Conservation (phyloP, 2,329 filamentous ascomycete genomes). For the Aspergillus japonicus region DNA sequence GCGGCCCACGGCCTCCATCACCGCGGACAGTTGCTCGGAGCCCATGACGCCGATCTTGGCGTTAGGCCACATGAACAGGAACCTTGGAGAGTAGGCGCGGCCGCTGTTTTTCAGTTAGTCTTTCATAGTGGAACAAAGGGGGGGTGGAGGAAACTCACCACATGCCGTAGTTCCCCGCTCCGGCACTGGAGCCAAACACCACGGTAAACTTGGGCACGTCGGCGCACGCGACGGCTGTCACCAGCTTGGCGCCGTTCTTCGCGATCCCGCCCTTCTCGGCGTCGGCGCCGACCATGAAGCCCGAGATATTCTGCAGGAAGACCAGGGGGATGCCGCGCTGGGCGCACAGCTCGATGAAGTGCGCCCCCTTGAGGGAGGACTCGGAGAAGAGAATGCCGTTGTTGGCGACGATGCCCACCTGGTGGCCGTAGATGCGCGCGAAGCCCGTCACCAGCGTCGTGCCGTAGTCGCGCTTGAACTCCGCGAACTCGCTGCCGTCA, state of each 20-base stretch:
- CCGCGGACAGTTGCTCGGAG: slow-evolving; percentile 80
- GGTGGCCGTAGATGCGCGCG: slow-evolving; percentile 83
- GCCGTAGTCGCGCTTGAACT: slow-evolving; percentile 93
- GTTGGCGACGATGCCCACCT: slow-evolving; percentile 90
- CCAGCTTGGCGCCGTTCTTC: slow-evolving; percentile 95
- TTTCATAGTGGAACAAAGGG: neutral
- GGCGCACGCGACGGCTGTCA: slow-evolving; percentile 90
- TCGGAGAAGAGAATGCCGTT: slow-evolving; percentile 93
- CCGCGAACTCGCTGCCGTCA: slow-evolving; percentile 83
- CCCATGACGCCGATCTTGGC: slow-evolving; percentile 98
- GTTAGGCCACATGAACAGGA: slow-evolving; percentile 97
- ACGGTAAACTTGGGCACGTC: slow-evolving; percentile 97
- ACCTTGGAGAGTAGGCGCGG: slow-evolving; percentile 83
- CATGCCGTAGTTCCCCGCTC: slow-evolving; percentile 98
- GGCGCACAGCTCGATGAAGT: slow-evolving; percentile 93
- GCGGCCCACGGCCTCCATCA: slow-evolving; percentile 93
- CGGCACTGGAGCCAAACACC: slow-evolving; percentile 88
- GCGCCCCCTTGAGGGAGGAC: slow-evolving; percentile 86
- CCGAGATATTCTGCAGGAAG: slow-evolving; percentile 94
- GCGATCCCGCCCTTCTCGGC: slow-evolving; percentile 94
- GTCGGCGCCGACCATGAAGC: slow-evolving; percentile 95
- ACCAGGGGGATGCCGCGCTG: slow-evolving; percentile 86
- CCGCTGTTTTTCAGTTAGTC: slow-evolving; percentile 53
- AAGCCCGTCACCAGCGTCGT: slow-evolving; percentile 89
- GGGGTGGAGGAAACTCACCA: slow-evolving; percentile 51